Conservation (phyloP, 768 basidiomycete genomes). For the Collybia sp. region DNA sequence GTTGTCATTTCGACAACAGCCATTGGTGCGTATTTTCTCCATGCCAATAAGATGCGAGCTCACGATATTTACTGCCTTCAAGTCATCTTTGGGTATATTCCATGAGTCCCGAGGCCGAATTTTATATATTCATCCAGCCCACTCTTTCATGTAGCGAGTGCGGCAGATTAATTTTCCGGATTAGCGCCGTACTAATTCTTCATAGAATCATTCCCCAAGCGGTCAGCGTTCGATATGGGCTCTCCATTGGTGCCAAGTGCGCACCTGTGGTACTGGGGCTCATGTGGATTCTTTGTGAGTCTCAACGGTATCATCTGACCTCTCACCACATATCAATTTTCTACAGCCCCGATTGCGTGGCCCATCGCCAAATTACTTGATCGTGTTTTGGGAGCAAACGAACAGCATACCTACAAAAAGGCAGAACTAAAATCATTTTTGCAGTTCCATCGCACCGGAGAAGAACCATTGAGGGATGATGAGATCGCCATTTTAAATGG, state of each 20-base stretch:
- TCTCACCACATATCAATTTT: constrained; percentile 29
- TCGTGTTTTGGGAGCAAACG: constrained; percentile 68
- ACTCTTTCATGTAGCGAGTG: constrained; percentile 56
- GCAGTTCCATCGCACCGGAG: constrained; percentile 72
- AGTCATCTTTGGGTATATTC: constrained; percentile 82
- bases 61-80: constrained; percentile 2
- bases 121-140: background rate
- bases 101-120: background rate
- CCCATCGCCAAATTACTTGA: constrained; percentile 84
- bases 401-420: constrained; percentile 76
- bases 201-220: constrained; percentile 64
- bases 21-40: constrained; percentile 41
- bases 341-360: constrained; percentile 73
- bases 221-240: constrained; percentile 73
- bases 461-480: constrained; percentile 76
- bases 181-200: background rate
- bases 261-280: constrained; percentile 68
- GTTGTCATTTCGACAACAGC: constrained; percentile 74
- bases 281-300: constrained; percentile 58
- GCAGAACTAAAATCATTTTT: constrained; percentile 77
- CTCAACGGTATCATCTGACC: constrained; percentile 17
- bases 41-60: background rate
- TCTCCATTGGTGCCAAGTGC: constrained; percentile 74
- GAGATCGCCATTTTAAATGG: constrained; percentile 81
- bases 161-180: constrained; percentile 36